phyloP scores from a whole-genome alignment of 139 green algal species.

The Chlorella ohadii region DNA sequence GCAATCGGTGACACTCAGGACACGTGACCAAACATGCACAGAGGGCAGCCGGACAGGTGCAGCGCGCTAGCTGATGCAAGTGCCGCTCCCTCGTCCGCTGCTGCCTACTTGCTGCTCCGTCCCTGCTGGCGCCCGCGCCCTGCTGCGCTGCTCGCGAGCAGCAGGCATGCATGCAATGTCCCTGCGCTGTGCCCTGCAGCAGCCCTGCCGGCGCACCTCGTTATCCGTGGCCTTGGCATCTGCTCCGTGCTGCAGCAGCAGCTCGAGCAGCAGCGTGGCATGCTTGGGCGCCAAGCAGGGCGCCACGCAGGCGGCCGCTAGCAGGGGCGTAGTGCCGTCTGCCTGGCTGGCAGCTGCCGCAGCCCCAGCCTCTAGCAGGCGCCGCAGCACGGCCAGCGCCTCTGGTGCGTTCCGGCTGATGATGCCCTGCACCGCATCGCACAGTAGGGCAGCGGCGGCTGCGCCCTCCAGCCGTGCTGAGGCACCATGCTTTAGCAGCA shows the following conservation, averaged over 20 bases:
- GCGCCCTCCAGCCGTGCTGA: neutral
- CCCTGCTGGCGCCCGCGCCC: too few relatives aligned
- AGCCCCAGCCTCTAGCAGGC: neutral
- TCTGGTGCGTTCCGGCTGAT: neutral
- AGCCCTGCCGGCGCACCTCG: neutral
- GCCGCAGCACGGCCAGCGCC: neutral
- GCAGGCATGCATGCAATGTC: too few relatives aligned
- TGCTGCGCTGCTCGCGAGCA: too few relatives aligned
- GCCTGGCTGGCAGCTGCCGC: neutral
- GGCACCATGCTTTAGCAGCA: conserved; percentile 7
- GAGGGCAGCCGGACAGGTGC: too few relatives aligned
- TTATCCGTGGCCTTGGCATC: neutral
- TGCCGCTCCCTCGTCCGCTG: too few relatives aligned
- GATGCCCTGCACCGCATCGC: neutral
- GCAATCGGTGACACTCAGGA: too few relatives aligned
- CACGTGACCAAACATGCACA: too few relatives aligned
- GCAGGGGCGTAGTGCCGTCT: neutral
- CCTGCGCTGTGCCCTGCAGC: too few relatives aligned
- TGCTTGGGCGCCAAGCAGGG: neutral
- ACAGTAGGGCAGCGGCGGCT: neutral
- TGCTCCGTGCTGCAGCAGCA: neutral
- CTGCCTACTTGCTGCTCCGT: too few relatives aligned
- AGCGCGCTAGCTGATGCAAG: too few relatives aligned
- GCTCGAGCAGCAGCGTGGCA: neutral
- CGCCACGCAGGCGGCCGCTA: neutral